Conservation (phyloP, 306 rosid genomes). For the Morella rubra region DNA sequence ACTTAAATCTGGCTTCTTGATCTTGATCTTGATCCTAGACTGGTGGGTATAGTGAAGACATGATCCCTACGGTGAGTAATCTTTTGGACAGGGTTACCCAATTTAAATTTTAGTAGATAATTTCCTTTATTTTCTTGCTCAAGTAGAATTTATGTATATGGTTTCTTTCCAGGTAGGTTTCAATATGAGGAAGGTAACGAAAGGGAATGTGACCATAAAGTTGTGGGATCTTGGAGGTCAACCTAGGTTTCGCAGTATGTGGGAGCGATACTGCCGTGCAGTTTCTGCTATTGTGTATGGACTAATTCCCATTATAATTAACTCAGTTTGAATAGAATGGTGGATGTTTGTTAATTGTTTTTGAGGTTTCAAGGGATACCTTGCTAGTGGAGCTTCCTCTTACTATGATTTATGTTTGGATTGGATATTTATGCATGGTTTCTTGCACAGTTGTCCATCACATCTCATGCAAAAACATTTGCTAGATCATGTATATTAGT, state of each 20-base stretch:
- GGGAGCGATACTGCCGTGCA: slow-evolving; percentile 93
- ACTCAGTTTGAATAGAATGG: not conserved
- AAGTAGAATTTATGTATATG: not conserved
- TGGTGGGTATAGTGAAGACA: slow-evolving; percentile 95
- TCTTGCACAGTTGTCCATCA: not conserved
- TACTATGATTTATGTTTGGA: not conserved
- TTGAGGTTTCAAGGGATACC: not conserved
- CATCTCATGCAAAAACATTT: not conserved
- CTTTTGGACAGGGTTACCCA: not conserved
- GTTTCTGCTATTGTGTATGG: slow-evolving; percentile 91
- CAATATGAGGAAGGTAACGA: slow-evolving; percentile 89
- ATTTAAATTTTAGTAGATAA: not conserved
- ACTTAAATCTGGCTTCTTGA: slow-evolving; percentile 13
- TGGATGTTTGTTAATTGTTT: too few species aligned
- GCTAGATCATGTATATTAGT: not conserved
- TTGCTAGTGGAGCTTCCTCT: not conserved
- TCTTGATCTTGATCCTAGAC: slow-evolving; percentile 47
- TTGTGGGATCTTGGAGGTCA: slow-evolving; percentile 99
- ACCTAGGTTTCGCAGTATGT: slow-evolving; percentile 96
- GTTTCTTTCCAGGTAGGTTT: slow-evolving; percentile 75
- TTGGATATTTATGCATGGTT: not conserved
- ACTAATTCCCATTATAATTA: slow-evolving; percentile 22
- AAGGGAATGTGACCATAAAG: slow-evolving; percentile 89
- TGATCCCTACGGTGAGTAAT: slow-evolving; percentile 85
- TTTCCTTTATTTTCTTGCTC: too few species aligned